Evolutionary conservation across 768 basidiomycete species (phyloP).

Genomic region (Lentinula edodes): DNA sequence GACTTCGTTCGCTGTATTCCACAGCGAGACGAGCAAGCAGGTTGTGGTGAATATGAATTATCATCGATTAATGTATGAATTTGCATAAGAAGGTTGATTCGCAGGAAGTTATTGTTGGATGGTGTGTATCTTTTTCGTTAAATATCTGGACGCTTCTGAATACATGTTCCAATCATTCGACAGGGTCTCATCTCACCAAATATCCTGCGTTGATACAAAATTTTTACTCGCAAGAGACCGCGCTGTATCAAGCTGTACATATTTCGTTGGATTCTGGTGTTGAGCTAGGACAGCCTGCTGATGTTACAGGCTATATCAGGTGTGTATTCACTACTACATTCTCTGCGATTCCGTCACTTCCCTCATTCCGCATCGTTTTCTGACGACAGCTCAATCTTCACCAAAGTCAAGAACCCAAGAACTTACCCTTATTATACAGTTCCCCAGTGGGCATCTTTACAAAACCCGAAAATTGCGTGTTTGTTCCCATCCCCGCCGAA

Average conservation of each 20-base stretch:
- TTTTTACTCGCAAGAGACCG: conserved; percentile 91
- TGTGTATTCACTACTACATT: conserved; percentile 22
- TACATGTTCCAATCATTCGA: conserved; percentile 68
- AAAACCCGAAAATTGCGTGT: conserved; percentile 93
- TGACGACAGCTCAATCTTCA: too few species aligned
- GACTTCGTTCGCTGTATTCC: conserved; percentile 86
- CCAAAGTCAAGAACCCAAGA: too few species aligned
- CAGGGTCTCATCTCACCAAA: conserved; percentile 84
- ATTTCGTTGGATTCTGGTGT: conserved; percentile 85
- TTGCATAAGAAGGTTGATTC: conserved; percentile 80
- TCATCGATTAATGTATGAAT: conserved; percentile 88
- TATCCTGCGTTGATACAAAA: conserved; percentile 97
- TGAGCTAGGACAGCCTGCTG: conserved; percentile 54
- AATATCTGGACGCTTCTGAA: too few species aligned
- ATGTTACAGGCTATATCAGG: conserved; percentile 88
- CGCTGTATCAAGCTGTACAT: conserved; percentile 85
- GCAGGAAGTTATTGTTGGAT: conserved; percentile 90
- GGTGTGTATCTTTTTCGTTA: conserved; percentile 48
- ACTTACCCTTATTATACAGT: conserved; percentile 30
- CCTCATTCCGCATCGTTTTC: too few species aligned
- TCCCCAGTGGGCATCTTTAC: conserved; percentile 85
- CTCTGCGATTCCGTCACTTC: too few species aligned
- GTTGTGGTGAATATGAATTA: conserved; percentile 97
- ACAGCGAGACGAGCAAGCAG: conserved; percentile 88
- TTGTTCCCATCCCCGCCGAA: conserved; percentile 86